phyloP scores from a whole-genome alignment of 768 basidiomycete species.

The Sarcomyxa edulis region DNA sequence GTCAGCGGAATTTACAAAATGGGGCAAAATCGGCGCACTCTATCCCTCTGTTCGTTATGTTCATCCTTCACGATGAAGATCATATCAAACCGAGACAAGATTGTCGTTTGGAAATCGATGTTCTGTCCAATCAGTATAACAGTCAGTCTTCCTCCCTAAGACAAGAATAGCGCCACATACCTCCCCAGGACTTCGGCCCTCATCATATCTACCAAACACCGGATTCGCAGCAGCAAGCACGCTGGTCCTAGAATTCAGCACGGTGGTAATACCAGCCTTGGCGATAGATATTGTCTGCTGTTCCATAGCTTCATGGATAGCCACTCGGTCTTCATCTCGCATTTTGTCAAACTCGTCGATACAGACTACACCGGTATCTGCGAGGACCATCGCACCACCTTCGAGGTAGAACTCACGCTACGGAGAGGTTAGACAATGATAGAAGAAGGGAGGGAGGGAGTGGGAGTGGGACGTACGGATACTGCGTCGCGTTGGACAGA shows the following conservation, averaged over 20 bases:
- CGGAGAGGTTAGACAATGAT: constrained; percentile 6
- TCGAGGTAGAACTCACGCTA: constrained; percentile 98
- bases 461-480: constrained; percentile 68
- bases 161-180: constrained; percentile 31
- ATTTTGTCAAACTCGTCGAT: constrained; percentile 99
- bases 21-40: constrained; percentile 39
- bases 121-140: too few relatives aligned
- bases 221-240: constrained; percentile 98
- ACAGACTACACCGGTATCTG: constrained; percentile 96
- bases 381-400: constrained; percentile 98
- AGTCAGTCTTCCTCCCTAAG: too few relatives aligned
- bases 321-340: constrained; percentile 98
- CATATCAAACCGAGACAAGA: constrained; percentile 98
- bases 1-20: too few relatives aligned
- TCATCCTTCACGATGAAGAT: constrained; percentile 99
- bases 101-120: constrained; percentile 97
- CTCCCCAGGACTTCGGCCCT: constrained; percentile 93
- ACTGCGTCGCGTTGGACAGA: constrained; percentile 92
- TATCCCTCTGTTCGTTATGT: constrained; percentile 91
- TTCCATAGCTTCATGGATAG: constrained; percentile 99
- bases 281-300: constrained; percentile 99
- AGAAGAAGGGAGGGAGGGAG: too few relatives aligned
- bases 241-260: constrained; percentile 91
- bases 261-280: constrained; percentile 97
- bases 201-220: constrained; percentile 96